phyloP scores from a whole-genome alignment of 2,329 filamentous ascomycete genomes.

The Aspergillus sp. region DNA sequence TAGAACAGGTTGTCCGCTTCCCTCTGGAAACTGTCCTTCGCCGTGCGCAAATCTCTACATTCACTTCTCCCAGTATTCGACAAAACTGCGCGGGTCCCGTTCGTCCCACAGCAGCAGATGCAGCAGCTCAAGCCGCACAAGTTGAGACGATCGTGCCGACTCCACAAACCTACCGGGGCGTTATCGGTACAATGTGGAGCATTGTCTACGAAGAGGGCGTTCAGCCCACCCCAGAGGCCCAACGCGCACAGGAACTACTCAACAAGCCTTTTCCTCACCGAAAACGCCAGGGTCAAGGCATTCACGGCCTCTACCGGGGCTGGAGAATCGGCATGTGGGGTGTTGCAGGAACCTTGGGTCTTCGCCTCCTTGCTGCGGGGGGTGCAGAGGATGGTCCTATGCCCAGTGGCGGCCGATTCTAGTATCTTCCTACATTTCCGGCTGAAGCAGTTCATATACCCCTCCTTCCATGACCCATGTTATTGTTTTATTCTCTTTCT shows the following conservation, averaged over 20 bases:
- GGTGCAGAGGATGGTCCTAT: constrained; percentile 38
- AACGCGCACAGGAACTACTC: constrained; percentile 34
- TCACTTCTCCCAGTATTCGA: constrained; percentile 56
- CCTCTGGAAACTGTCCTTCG: constrained; percentile 90
- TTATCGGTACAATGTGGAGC: constrained; percentile 86
- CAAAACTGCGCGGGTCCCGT: constrained; percentile 30
- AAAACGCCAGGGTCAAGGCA: constrained; percentile 54
- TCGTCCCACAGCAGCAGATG: constrained; percentile 13
- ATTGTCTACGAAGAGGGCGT: constrained; percentile 81
- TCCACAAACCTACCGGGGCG: constrained; percentile 74
- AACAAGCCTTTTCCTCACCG: constrained; percentile 38
- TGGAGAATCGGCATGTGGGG: constrained; percentile 59
- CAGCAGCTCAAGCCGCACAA: constrained; percentile 21
- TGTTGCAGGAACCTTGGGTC: constrained; percentile 56
- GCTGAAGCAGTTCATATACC: not conserved
- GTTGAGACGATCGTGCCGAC: constrained; percentile 76
- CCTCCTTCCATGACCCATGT: not conserved
- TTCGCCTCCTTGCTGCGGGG: constrained; percentile 44
- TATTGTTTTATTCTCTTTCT: not conserved
- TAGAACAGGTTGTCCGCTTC: constrained; percentile 81
- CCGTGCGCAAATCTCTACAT: constrained; percentile 77
- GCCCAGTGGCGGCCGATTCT: constrained; percentile 34
- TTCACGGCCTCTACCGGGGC: constrained; percentile 57
- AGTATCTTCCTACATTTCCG: constrained; percentile 5
- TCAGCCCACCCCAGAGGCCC: constrained; percentile 46